These are phyloP conservation scores for Colletotrichum abscissum DNA, from an alignment of 2,329 filamentous ascomycete genomes.

Conservation along the genomic window DNA sequence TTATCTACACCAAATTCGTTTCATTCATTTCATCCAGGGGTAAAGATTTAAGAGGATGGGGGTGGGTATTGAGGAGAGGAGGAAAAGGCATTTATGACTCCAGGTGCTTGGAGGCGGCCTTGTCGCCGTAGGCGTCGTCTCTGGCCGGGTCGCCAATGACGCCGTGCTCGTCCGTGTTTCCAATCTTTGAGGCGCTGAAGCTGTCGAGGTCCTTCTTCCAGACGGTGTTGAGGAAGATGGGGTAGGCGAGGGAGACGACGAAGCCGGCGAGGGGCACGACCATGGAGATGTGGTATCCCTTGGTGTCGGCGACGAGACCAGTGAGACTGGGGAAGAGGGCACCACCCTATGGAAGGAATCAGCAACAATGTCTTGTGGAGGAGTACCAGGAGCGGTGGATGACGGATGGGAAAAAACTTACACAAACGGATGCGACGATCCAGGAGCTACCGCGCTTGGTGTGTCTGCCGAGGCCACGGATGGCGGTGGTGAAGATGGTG, in stretches of 20 bases:
- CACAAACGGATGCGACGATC: slow-evolving; percentile 21
- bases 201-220: slow-evolving; percentile 32
- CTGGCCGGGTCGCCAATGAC: slow-evolving; percentile 24
- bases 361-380: too few species aligned
- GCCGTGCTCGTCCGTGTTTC: slow-evolving; percentile 21
- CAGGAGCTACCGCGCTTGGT: slow-evolving; percentile 62
- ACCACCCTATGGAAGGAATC: slow-evolving; percentile 2
- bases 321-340: slow-evolving; percentile 23
- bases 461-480: slow-evolving; percentile 67
- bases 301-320: slow-evolving; percentile 21
- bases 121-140: slow-evolving; percentile 2
- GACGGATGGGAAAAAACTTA: background rate
- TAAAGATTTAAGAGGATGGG: background rate
- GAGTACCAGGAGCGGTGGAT: too few species aligned
- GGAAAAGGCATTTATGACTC: slow-evolving; percentile 1
- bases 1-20: background rate
- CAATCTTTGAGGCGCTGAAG: slow-evolving; percentile 31
- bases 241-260: slow-evolving; percentile 65
- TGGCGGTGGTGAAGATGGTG: slow-evolving; percentile 66
- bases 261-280: slow-evolving; percentile 73
- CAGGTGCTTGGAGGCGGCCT: slow-evolving; percentile 27
- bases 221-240: slow-evolving; percentile 66
- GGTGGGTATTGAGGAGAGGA: background rate
- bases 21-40: background rate
- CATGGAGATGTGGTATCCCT: slow-evolving; percentile 61